Evolutionary conservation across 352 stramenopile species (phyloP).

Genomic region (Phytophthora sp.): DNA sequence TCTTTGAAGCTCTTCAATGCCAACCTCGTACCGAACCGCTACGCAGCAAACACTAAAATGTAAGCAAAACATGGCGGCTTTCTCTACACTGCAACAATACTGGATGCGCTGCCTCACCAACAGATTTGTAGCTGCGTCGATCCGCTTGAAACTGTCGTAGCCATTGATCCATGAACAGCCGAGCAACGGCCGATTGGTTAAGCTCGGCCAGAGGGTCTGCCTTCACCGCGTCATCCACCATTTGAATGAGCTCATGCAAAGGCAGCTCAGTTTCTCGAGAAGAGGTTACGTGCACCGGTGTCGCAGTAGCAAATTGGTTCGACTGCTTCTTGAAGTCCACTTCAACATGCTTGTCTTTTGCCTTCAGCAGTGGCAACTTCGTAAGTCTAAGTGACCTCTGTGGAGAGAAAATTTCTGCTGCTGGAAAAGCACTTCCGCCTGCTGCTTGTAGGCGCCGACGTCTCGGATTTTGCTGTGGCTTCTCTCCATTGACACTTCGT

Average conservation of each 20-base stretch:
- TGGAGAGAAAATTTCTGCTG: constrained; percentile 43
- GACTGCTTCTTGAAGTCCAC: not conserved
- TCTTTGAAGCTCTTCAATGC: constrained; percentile 65
- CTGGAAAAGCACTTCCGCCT: not conserved
- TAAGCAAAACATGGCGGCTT: not conserved
- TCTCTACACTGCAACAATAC: too few species aligned
- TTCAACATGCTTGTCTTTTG: not conserved
- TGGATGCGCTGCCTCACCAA: too few species aligned
- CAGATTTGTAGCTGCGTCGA: constrained; percentile 63
- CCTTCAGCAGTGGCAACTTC: constrained; percentile 20
- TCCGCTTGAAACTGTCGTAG: constrained; percentile 60
- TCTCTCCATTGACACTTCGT: not conserved
- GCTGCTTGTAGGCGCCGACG: not conserved
- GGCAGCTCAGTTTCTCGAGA: constrained; percentile 24
- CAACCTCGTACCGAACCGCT: constrained; percentile 72
- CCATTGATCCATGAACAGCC: constrained; percentile 71
- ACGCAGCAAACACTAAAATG: not conserved
- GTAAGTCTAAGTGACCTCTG: constrained; percentile 51
- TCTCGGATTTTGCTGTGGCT: constrained; percentile 20
- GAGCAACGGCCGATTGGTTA: constrained; percentile 57
- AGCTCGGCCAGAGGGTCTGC: constrained; percentile 55
- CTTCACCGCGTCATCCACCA: constrained; percentile 56
- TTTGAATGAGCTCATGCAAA: constrained; percentile 61
- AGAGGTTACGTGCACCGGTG: not conserved
- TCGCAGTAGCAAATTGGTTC: constrained; percentile 6